Evolutionary conservation across 805 yeast species (phyloP).

Genomic region (Wickerhamiella siamensis): DNA sequence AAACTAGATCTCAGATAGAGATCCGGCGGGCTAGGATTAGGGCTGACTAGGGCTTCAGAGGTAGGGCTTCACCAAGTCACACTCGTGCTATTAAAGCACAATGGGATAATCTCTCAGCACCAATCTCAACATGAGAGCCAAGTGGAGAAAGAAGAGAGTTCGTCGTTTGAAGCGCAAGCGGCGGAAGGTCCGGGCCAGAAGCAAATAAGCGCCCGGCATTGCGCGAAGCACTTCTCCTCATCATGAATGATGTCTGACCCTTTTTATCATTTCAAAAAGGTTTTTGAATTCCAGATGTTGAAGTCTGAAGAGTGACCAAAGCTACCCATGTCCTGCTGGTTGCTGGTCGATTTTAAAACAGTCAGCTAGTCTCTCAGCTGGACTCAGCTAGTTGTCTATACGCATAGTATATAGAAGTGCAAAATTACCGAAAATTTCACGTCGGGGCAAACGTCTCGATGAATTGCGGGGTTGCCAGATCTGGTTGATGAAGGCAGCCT

Average conservation of each 20-base stretch:
- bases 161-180: slow-evolving; percentile 99
- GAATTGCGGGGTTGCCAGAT: too few species aligned
- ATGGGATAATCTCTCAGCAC: background rate
- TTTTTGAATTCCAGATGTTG: background rate
- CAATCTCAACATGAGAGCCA: slow-evolving; percentile 35
- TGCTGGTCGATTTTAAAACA: background rate
- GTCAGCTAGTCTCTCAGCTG: background rate
- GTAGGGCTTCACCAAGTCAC: slow-evolving; percentile 2
- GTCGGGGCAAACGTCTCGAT: too few species aligned
- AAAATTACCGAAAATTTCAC: too few species aligned
- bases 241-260: background rate
- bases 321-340: background rate
- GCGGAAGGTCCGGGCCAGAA: slow-evolving; percentile 99
- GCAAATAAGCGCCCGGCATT: slow-evolving; percentile 27
- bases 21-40: background rate
- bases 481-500: too few species aligned
- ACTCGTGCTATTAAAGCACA: background rate
- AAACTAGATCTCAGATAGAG: too few species aligned
- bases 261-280: too few species aligned
- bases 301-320: background rate
- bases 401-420: background rate
- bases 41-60: background rate
- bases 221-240: background rate
- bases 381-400: background rate
- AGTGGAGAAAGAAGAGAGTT: slow-evolving; percentile 99